Evolutionary conservation across 345 rosid species (phyloP), one percentile per base, ranked within the genome.

Genomic region (Populus simonii): DNA sequence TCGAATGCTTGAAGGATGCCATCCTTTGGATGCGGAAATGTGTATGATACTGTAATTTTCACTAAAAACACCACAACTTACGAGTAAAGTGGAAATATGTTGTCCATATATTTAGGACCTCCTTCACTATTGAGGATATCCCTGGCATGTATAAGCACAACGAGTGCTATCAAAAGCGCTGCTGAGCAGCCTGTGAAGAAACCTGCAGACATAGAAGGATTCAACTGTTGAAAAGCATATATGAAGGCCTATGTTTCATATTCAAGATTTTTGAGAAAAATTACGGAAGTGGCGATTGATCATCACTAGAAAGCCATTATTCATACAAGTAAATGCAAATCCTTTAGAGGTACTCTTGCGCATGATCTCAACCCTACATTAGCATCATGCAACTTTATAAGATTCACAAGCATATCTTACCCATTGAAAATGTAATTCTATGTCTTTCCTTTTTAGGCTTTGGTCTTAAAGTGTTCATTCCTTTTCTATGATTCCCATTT

Each of bases 31-130:
- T 47, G 6, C 1, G 53, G 53, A 47, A 47, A 47, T 47, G 53
- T 15, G 53, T 12, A 3, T 47, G 10, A 47, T 15, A 47, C 53
- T 15, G 53, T 15, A 4, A 15, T 47, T 47, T 13, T 12, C 18
- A 47, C 53, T 47, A 15, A 4, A 47, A 47, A 47, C 16, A 47
- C 53, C 16, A 13, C 53, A 15, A 66, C 78, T 68, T 72, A 89
- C 92, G 87, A 80, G 79, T 93, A 91, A n/a, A 94, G 93, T 36
- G 97, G 98, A 71, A 94, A 94, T 47, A 92, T 84, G 78, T 86
- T 94, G 35, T 83, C 89, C 98, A 94, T 94, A 67, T 91, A 94
- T 67, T 73, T 74, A 38, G 80, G 79, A 5, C 87, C 41, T 1
- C 90, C 97, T n/a, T 80, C 79, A 49, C 86, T 87, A 15, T 82